These are phyloP conservation scores for Turritis glabra DNA, from an alignment of 345 rosid genomes.

Conservation along the genomic window DNA sequence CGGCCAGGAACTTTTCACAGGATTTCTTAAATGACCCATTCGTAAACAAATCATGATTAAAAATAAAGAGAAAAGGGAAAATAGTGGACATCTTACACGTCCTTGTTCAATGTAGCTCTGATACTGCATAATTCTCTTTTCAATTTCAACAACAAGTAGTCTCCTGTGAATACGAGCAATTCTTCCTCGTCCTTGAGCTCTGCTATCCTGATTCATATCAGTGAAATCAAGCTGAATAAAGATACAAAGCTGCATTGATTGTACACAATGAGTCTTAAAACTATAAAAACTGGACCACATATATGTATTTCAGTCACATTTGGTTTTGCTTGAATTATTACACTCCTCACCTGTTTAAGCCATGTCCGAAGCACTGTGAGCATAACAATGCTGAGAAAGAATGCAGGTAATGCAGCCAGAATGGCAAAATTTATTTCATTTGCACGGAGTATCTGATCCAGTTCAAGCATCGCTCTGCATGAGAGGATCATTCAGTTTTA, in stretches of 20 bases:
- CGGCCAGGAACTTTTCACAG: not conserved
- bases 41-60: not conserved
- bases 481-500: slow-evolving; percentile 21
- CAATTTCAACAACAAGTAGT: slow-evolving; percentile 76
- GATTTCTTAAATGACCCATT: not conserved
- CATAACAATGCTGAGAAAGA: slow-evolving; percentile 67
- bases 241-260: slow-evolving; percentile 10
- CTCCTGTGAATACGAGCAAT: slow-evolving; percentile 81
- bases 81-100: slow-evolving; percentile 51
- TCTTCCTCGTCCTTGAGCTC: slow-evolving; percentile 93
- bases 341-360: slow-evolving; percentile 61
- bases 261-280: slow-evolving; percentile 8
- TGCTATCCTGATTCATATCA: slow-evolving; percentile 62
- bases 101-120: slow-evolving; percentile 78
- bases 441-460: slow-evolving; percentile 94
- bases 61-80: not conserved
- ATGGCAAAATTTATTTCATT: slow-evolving; percentile 95
- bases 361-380: slow-evolving; percentile 66
- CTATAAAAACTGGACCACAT: slow-evolving; percentile 17
- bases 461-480: slow-evolving; percentile 94
- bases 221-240: slow-evolving; percentile 5
- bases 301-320: slow-evolving; percentile 8
- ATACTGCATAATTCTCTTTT: slow-evolving; percentile 77
- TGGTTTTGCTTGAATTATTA: slow-evolving; percentile 7
- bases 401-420: slow-evolving; percentile 97